Evolutionary conservation across 2,329 filamentous ascomycete genomes (phyloP).

Genomic region (Penicillium italicum): DNA sequence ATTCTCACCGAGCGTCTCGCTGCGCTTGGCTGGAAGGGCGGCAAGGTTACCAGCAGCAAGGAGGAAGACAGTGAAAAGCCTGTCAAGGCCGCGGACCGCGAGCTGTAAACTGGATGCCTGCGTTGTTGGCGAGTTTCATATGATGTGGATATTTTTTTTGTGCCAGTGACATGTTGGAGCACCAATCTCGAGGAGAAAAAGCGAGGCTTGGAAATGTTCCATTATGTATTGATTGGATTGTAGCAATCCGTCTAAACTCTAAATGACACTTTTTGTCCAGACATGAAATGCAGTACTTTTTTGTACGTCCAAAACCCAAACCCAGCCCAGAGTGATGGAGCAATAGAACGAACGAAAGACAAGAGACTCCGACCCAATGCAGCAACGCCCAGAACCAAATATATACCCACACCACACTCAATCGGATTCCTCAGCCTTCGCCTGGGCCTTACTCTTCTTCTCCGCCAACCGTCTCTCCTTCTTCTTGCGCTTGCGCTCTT

Average conservation of each 20-base stretch:
- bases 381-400: slow-evolving; percentile 23
- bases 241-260: slow-evolving; percentile 5
- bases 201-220: slow-evolving; percentile 2
- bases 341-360: slow-evolving; percentile 10
- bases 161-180: background rate
- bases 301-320: slow-evolving; percentile 7
- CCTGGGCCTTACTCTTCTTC: slow-evolving; percentile 38
- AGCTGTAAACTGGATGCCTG: slow-evolving; percentile 55
- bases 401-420: slow-evolving; percentile 13
- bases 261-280: slow-evolving; percentile 19
- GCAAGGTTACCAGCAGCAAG: slow-evolving; percentile 47
- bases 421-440: slow-evolving; percentile 28
- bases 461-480: slow-evolving; percentile 51
- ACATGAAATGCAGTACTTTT: slow-evolving; percentile 16
- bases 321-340: slow-evolving; percentile 6
- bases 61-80: slow-evolving; percentile 55
- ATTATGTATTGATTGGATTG: slow-evolving; percentile 12
- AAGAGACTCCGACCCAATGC: slow-evolving; percentile 26
- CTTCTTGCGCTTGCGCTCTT: slow-evolving; percentile 54
- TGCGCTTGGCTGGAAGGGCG: slow-evolving; percentile 80
- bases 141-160: background rate
- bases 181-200: background rate
- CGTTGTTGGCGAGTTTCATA: background rate
- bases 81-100: slow-evolving; percentile 69
- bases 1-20: slow-evolving; percentile 90